Conservation (phyloP, 2,329 filamentous ascomycete species). For the Fusarium lateritium region DNA sequence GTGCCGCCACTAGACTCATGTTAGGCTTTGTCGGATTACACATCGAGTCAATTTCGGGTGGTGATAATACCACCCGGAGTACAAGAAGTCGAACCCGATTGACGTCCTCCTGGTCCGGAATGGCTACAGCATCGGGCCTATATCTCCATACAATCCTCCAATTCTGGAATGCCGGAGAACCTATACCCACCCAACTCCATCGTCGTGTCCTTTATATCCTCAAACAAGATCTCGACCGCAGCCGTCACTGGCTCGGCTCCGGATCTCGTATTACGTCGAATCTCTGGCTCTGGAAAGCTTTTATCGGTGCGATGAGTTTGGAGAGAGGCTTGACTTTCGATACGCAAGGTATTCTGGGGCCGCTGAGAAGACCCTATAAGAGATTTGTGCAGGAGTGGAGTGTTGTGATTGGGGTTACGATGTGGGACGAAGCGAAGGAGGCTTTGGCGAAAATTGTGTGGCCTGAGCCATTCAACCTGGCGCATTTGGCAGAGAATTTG, state of each 20-base stretch:
- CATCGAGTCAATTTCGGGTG: slow-evolving; percentile 21
- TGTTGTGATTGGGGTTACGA: neutral
- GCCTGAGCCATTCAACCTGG: slow-evolving; percentile 10
- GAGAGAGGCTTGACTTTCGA: neutral
- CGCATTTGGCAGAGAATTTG: neutral
- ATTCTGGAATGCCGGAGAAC: slow-evolving; percentile 40
- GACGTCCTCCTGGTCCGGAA: slow-evolving; percentile 35
- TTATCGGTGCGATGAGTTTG: slow-evolving; percentile 38
- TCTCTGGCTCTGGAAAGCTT: slow-evolving; percentile 45
- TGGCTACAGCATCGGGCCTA: slow-evolving; percentile 18
- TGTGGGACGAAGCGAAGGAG: slow-evolving; percentile 16
- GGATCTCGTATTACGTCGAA: neutral
- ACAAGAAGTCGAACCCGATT: neutral
- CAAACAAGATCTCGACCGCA: slow-evolving; percentile 20
- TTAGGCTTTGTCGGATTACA: slow-evolving; percentile 32
- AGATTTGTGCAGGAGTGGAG: slow-evolving; percentile 31
- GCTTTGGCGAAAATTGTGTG: slow-evolving; percentile 20
- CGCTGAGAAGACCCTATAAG: slow-evolving; percentile 2
- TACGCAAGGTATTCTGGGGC: neutral
- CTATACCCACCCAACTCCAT: slow-evolving; percentile 27
- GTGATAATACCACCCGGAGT: rapidly evolving
- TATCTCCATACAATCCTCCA: slow-evolving; percentile 35
- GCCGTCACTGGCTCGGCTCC: neutral
- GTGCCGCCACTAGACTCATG: slow-evolving; percentile 33
- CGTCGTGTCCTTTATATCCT: slow-evolving; percentile 29